Percentiles rank a stretch among this genome's conserved stretches.
These are phyloP conservation scores for Penicillium sp. DNA, from an alignment of 2,329 filamentous ascomycete genomes.

Conservation along the genomic window DNA sequence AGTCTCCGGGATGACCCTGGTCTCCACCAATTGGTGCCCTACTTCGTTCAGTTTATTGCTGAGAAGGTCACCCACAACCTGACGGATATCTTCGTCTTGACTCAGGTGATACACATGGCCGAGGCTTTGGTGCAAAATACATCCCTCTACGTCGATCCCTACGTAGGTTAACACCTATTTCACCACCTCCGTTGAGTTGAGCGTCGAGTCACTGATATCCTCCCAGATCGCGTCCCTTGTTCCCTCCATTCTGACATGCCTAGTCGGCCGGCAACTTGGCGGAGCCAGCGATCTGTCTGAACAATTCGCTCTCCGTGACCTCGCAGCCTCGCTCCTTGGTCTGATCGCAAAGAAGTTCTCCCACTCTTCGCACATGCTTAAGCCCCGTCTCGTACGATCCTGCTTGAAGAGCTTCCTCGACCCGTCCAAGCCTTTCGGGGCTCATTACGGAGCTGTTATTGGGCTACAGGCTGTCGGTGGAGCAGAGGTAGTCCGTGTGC, in stretches of 20 bases:
- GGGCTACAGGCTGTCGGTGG: slow-evolving; percentile 79
- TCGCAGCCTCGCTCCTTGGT: slow-evolving; percentile 79
- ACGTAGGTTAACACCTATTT: slow-evolving; percentile 45
- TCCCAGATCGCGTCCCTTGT: slow-evolving; percentile 65
- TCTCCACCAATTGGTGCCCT: slow-evolving; percentile 91
- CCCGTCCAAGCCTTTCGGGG: slow-evolving; percentile 75
- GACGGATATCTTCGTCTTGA: slow-evolving; percentile 84
- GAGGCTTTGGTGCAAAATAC: slow-evolving; percentile 82
- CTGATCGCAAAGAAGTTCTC: slow-evolving; percentile 80
- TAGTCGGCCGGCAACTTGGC: slow-evolving; percentile 81
- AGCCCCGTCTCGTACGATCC: slow-evolving; percentile 85
- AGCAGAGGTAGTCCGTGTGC: slow-evolving; percentile 61
- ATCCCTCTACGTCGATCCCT: slow-evolving; percentile 72
- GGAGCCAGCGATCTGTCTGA: slow-evolving; percentile 53
- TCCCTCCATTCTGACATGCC: slow-evolving; percentile 86
- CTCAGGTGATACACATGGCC: slow-evolving; percentile 89
- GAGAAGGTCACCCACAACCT: slow-evolving; percentile 94
- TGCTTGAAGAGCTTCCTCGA: slow-evolving; percentile 92
- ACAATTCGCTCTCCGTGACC: slow-evolving; percentile 80
- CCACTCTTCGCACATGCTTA: slow-evolving; percentile 76
- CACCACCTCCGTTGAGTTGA: not conserved
- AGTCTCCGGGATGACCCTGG: slow-evolving; percentile 87
- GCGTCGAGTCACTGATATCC: slow-evolving; percentile 18
- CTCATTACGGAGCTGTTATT: slow-evolving; percentile 85
- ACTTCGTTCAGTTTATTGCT: slow-evolving; percentile 93